Conservation (phyloP, 2,329 filamentous ascomycete genomes). For the Proliferodiscus dingleyae region DNA sequence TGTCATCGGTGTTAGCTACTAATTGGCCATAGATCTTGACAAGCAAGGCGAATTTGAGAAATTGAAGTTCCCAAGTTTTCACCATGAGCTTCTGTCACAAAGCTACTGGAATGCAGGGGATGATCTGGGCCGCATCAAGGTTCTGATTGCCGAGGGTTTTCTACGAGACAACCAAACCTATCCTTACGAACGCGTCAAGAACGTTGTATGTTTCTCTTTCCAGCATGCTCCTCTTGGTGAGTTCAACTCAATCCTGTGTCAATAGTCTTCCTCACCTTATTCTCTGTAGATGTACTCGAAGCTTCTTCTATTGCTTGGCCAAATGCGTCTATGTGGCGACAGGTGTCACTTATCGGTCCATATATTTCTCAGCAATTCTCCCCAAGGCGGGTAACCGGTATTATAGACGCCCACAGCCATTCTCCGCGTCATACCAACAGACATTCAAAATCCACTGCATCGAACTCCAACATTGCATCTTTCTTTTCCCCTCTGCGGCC, state of each 20-base stretch:
- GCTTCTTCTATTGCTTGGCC: conserved; percentile 74
- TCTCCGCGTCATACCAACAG: conserved; percentile 46
- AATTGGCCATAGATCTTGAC: conserved; percentile 23
- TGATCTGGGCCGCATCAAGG: conserved; percentile 67
- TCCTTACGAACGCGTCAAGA: conserved; percentile 63
- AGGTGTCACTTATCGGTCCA: conserved; percentile 36
- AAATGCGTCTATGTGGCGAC: conserved; percentile 64
- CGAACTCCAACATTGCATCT: conserved; percentile 28
- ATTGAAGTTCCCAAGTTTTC: conserved; percentile 71
- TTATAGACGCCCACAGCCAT: conserved; percentile 55
- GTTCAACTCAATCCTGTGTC: conserved; percentile 20
- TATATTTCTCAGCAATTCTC: conserved; percentile 23
- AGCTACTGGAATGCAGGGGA: conserved; percentile 69
- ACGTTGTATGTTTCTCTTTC: conserved; percentile 74
- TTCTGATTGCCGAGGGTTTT: conserved; percentile 72
- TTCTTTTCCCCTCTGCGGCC: conserved; percentile 18
- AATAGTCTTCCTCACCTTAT: not conserved
- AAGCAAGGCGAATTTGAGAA: conserved; percentile 48
- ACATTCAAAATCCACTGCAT: conserved; percentile 15
- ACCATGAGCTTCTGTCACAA: conserved; percentile 63
- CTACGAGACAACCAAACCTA: conserved; percentile 43
- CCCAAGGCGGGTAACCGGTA: conserved; percentile 38
- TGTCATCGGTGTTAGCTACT: conserved; percentile 1
- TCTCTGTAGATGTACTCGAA: conserved; percentile 62
- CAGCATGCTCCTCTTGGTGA: conserved; percentile 76